Conservation (phyloP, 2,329 filamentous ascomycete species). For the Ophiostoma ulmi region DNA sequence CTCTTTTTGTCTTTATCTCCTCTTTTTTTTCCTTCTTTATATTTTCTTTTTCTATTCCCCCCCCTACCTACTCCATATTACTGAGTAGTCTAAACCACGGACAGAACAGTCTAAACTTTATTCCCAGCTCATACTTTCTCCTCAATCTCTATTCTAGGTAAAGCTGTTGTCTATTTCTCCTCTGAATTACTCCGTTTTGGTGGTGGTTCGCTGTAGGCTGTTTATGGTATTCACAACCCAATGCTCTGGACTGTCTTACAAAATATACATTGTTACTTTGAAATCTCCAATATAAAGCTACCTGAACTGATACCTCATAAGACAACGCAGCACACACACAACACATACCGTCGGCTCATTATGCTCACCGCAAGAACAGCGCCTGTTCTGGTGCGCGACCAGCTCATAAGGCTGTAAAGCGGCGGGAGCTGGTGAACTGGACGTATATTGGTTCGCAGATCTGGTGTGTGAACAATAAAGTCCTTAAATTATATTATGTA, state of each 20-base stretch:
- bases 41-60: background rate
- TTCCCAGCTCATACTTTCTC: slow-evolving; percentile 6
- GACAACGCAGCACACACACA: background rate
- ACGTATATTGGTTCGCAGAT: background rate
- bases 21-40: background rate
- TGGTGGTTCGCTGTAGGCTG: no score
- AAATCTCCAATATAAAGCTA: background rate
- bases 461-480: no score
- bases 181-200: background rate
- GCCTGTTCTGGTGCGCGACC: slow-evolving; percentile 15
- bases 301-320: slow-evolving; percentile 7
- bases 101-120: slow-evolving; percentile 13
- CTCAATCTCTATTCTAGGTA: background rate
- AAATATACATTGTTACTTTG: slow-evolving; percentile 5
- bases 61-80: background rate
- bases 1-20: slow-evolving; percentile 6
- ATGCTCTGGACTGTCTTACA: background rate
- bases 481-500: no score
- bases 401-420: slow-evolving; percentile 22
- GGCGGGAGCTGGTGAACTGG: slow-evolving; percentile 5
- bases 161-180: background rate
- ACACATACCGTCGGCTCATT: slow-evolving; percentile 8
- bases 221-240: background rate
- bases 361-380: slow-evolving; percentile 14
- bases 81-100: background rate